Evolutionary conservation across 202 grass and related monocot species (phyloP), one percentile per base, ranked within the genome.

Genomic region (Tripidium arundinaceum): DNA sequence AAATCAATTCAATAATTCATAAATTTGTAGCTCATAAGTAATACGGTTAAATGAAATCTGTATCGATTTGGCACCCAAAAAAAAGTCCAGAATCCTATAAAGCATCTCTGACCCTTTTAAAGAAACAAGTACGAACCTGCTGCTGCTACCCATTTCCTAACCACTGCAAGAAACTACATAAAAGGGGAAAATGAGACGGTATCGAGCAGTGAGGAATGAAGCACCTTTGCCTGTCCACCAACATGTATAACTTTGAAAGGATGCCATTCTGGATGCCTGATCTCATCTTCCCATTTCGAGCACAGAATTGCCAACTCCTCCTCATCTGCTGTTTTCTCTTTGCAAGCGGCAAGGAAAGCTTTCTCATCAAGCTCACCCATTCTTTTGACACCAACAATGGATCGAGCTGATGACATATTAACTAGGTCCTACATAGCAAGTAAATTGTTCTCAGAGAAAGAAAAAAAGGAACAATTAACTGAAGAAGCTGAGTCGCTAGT

Each of bases 301-400:
- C 55, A 84, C 4, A 77, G 6, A 70, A 79, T 47, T 74, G 72
- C 21, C 11, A 60, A 36, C 10, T 65, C 33, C 28, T 26, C 24
- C 49, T 46, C 81, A 62, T 71, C 72, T 78, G 75, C 4, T 24
- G 47, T 75, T 76, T 80, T 88, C 18, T 22, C 28, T 73, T 81
- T 90, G 74, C 91, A 97, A 46, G 83, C 85, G 80, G 58, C 64
- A 65, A 64, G 1, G 78, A 97, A 94, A 26, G 73, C 72, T 68
- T 89, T 92, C 5, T 69, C 26, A 74, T 97, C 94, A 76, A 92
- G 86, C 40, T 90, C 87, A 38, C 91, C 91, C 91, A 92, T 94
- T 75, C 87, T 90, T 52, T 88, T 97, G 16, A 97, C 87, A 54
- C 87, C 91, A 72, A 97, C 79, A 22, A 5, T 13, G 21, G 83